These are phyloP conservation scores for Pyrus betulifolia DNA, from an alignment of 306 rosid genomes.

Conservation along the genomic window DNA sequence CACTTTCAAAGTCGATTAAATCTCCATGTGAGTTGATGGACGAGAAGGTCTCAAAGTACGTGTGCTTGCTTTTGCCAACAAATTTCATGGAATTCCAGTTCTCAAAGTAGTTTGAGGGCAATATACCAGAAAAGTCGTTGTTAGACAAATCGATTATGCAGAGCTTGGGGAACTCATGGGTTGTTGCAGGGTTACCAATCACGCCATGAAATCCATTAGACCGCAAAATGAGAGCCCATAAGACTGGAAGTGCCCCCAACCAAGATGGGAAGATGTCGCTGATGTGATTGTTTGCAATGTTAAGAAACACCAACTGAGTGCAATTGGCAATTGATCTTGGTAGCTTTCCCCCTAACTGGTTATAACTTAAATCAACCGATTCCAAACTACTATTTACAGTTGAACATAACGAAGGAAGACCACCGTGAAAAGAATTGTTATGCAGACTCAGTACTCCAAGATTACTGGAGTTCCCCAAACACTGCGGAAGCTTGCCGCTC, in stretches of 20 bases:
- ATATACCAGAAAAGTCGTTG: conserved; percentile 4
- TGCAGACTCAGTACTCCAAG: not conserved
- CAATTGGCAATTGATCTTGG: conserved; percentile 18
- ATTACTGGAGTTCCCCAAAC: not conserved
- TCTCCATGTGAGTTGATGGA: not conserved
- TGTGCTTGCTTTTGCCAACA: not conserved
- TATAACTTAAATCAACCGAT: conserved; percentile 19
- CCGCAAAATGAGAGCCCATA: conserved; percentile 6
- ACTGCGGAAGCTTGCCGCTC: conserved; percentile 3
- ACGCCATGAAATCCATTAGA: conserved; percentile 15
- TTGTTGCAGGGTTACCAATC: not conserved
- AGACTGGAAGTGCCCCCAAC: conserved; percentile 22
- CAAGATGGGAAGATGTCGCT: conserved; percentile 33
- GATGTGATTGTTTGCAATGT: conserved; percentile 9
- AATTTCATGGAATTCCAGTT: conserved; percentile 11
- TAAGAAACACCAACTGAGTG: not conserved
- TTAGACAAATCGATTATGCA: conserved; percentile 11
- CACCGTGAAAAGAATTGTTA: not conserved
- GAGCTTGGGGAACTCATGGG: not conserved
- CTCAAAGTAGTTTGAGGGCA: conserved; percentile 5
- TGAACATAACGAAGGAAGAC: not conserved
- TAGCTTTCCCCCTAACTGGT: conserved; percentile 4
- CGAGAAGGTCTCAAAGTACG: not conserved
- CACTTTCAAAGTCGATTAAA: too few relatives aligned
- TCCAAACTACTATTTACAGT: not conserved